A percentile compares a stretch with the other conserved stretches of the same genome.
Conservation (phyloP, 768 basidiomycete species). For the Lactarius trivialis region DNA sequence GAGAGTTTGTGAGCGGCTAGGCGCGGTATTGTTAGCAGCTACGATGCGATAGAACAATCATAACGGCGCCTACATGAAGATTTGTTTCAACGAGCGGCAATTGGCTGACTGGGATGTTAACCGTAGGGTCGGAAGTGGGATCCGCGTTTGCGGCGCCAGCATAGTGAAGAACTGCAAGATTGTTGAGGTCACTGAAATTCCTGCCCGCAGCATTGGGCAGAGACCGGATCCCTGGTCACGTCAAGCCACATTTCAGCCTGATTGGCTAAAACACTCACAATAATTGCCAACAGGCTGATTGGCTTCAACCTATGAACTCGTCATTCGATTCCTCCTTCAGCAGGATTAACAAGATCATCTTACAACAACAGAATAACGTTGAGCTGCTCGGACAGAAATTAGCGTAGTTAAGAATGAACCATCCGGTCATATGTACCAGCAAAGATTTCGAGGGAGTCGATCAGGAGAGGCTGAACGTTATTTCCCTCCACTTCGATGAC, state of each 20-base stretch:
- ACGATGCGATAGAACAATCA: not conserved
- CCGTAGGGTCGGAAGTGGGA: not conserved
- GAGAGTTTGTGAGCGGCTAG: not conserved
- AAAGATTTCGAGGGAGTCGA: constrained; percentile 10
- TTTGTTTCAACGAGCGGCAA: not conserved
- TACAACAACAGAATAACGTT: constrained; percentile 6
- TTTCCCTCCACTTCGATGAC: constrained; percentile 22
- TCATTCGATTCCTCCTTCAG: not conserved
- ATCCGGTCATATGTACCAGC: not conserved
- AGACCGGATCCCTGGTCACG: not conserved
- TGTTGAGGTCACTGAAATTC: not conserved
- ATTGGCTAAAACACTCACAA: not conserved
- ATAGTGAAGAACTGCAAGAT: constrained; percentile 21
- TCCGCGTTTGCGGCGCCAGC: constrained; percentile 8
- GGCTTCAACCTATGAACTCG: not conserved
- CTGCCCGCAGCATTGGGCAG: not conserved
- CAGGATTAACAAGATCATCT: not conserved
- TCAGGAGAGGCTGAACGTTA: not conserved
- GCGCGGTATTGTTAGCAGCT: not conserved
- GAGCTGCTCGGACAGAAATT: not conserved
- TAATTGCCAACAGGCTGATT: not conserved
- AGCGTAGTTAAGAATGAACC: not conserved
- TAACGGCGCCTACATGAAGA: not conserved
- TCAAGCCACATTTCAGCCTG: not conserved
- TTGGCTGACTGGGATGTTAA: not conserved